Evolutionary conservation across 2,329 filamentous ascomycete species (phyloP).

Genomic region (Cylindrodendrum hubeiense): DNA sequence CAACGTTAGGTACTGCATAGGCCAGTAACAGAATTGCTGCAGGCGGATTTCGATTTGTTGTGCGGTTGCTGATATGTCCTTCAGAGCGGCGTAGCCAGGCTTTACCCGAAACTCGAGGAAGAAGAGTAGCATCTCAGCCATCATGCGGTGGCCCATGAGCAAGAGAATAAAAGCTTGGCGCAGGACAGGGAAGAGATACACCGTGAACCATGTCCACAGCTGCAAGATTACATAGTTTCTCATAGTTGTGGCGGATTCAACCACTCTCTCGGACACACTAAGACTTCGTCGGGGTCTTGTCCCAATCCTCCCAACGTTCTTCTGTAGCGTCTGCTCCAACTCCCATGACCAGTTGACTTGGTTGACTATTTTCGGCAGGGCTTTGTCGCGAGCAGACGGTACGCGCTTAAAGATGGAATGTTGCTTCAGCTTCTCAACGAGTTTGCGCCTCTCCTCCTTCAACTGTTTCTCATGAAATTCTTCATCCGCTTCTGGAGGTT

Average conservation of each 20-base stretch:
- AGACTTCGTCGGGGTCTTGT: conserved; percentile 84
- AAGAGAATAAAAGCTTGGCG: conserved; percentile 80
- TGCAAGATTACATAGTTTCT: conserved; percentile 79
- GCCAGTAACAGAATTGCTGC: conserved; percentile 99
- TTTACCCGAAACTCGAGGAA: conserved; percentile 88
- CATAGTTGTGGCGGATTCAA: conserved; percentile 90
- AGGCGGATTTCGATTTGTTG: conserved; percentile 97
- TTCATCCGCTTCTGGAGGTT: conserved; percentile 76
- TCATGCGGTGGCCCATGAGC: conserved; percentile 82
- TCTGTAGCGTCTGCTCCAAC: conserved; percentile 85
- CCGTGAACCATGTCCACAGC: conserved; percentile 77
- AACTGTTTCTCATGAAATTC: conserved; percentile 71
- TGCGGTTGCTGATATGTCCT: conserved; percentile 95
- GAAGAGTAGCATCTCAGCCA: conserved; percentile 82
- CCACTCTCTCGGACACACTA: conserved; percentile 94
- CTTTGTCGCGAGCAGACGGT: conserved; percentile 85
- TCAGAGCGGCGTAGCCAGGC: conserved; percentile 85
- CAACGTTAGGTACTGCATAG: conserved; percentile 92
- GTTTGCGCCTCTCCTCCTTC: conserved; percentile 71
- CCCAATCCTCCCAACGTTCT: conserved; percentile 88
- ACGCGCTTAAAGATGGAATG: conserved; percentile 86
- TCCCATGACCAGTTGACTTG: conserved; percentile 98
- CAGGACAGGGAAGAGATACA: conserved; percentile 84
- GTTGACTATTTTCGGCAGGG: conserved; percentile 84
- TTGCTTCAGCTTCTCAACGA: conserved; percentile 88